A percentile compares a stretch with the other conserved stretches of the same genome.
Conservation (phyloP, 441 rosid species). For the Corymbia citriodora region DNA sequence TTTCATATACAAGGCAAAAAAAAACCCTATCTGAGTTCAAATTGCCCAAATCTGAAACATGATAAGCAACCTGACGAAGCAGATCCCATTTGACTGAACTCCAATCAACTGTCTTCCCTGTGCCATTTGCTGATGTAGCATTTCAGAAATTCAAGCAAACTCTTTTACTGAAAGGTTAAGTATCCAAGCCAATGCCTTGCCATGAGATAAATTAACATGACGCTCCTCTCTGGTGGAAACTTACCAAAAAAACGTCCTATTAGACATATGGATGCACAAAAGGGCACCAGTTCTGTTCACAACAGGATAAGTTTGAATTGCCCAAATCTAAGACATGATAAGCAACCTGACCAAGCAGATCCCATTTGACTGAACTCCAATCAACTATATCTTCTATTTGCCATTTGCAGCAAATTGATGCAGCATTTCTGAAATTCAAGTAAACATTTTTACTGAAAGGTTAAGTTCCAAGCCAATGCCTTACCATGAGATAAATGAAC, state of each 20-base stretch:
- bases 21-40: neutral
- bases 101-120: neutral
- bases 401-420: neutral
- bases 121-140: neutral
- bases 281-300: neutral
- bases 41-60: neutral
- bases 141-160: neutral
- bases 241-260: neutral
- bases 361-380: neutral
- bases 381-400: neutral
- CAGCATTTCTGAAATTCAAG: neutral
- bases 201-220: neutral
- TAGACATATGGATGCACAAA: neutral
- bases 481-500: neutral
- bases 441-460: neutral
- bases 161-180: neutral
- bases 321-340: neutral
- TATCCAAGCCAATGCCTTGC: neutral
- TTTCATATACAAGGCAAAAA: neutral
- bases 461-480: neutral
- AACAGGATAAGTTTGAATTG: neutral
- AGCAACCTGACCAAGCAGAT: neutral
- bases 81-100: neutral
- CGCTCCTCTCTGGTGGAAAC: neutral
- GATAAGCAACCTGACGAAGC: neutral